Conservation (phyloP, 768 basidiomycete species). For the Scleroderma citrinum region DNA sequence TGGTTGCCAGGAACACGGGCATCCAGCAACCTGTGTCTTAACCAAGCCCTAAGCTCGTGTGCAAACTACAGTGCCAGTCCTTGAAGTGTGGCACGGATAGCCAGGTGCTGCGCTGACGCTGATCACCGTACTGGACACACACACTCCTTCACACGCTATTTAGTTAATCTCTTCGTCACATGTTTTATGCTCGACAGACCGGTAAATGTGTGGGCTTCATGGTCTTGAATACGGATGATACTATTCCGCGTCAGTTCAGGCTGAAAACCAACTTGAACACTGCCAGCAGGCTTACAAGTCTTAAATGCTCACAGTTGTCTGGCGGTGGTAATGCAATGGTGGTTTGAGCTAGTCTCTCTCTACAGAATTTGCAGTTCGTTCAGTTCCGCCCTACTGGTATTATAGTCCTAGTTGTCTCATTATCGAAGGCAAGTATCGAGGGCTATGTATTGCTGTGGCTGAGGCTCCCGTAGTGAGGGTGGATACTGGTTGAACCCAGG, state of each 20-base stretch:
- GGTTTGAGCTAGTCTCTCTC: slow-evolving; percentile 87
- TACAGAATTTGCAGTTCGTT: slow-evolving; percentile 98
- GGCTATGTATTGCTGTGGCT: not conserved
- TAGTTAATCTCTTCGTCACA: slow-evolving; percentile 96
- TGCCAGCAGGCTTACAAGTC: slow-evolving; percentile 95
- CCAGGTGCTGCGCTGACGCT: slow-evolving; percentile 94
- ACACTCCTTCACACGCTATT: slow-evolving; percentile 98
- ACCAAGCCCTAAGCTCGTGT: too few relatives aligned
- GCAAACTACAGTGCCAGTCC: too few relatives aligned
- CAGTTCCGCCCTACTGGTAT: slow-evolving; percentile 99
- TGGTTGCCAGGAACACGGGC: too few relatives aligned
- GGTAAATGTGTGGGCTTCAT: slow-evolving; percentile 99
- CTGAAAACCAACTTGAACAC: slow-evolving; percentile 99
- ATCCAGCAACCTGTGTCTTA: too few relatives aligned
- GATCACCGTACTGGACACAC: slow-evolving; percentile 98
- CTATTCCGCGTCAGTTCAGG: slow-evolving; percentile 97
- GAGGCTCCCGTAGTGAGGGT: slow-evolving; percentile 98
- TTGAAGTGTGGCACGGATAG: slow-evolving; percentile 97
- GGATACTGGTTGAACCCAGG: slow-evolving; percentile 97
- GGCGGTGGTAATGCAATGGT: slow-evolving; percentile 99
- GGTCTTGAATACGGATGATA: slow-evolving; percentile 99
- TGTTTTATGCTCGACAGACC: slow-evolving; percentile 98
- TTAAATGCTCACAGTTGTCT: slow-evolving; percentile 98
- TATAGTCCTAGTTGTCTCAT: slow-evolving; percentile 99
- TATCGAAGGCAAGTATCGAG: slow-evolving; percentile 69